Evolutionary conservation across 345 rosid genomes (phyloP).

Genomic region (Gossypium anomalum): DNA sequence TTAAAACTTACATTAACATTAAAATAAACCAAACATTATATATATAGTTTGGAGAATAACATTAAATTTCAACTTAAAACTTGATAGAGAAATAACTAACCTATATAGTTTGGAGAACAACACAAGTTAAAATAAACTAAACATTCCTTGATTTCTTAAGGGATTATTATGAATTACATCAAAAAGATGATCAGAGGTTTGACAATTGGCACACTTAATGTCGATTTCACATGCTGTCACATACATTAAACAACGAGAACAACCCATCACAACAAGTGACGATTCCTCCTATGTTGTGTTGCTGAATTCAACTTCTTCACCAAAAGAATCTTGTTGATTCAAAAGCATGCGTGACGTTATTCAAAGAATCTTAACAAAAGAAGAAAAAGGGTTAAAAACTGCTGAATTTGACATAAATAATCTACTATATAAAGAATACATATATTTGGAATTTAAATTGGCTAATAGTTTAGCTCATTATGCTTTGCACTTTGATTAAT

Average conservation of each 20-base stretch:
- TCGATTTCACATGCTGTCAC: slow-evolving; percentile 27
- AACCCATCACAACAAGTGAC: slow-evolving; percentile 26
- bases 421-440: background rate
- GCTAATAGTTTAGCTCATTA: background rate
- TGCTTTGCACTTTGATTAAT: background rate
- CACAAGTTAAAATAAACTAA: background rate
- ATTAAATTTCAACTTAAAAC: too few relatives aligned
- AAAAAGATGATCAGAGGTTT: slow-evolving; percentile 11
- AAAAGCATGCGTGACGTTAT: background rate
- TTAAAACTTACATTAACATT: too few relatives aligned
- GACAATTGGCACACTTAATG: slow-evolving; percentile 31
- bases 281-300: background rate
- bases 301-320: background rate
- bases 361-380: background rate
- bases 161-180: slow-evolving; percentile 10
- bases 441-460: background rate
- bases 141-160: background rate
- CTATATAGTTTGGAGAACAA: too few relatives aligned
- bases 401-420: background rate
- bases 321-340: background rate
- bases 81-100: too few relatives aligned
- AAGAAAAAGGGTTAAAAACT: background rate
- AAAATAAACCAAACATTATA: too few relatives aligned
- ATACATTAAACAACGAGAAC: slow-evolving; percentile 25
- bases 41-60: too few relatives aligned